phyloP scores from a whole-genome alignment of 192 early-diverging fungal genomes.

The Phlyctochytrium bullatum region DNA sequence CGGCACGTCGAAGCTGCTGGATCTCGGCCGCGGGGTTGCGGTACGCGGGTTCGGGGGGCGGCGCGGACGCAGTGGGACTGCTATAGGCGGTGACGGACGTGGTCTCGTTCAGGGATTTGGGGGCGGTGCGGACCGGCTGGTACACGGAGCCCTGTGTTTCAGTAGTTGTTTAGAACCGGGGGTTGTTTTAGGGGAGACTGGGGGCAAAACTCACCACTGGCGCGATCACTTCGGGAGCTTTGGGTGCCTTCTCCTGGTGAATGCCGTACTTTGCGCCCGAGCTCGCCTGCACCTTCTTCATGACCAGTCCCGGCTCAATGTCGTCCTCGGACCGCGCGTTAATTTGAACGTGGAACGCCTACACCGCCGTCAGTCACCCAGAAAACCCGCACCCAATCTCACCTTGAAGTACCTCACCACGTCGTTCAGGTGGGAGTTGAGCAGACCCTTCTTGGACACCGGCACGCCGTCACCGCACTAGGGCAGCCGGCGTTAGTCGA shows the following conservation, averaged over 20 bases:
- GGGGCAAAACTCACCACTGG: conserved; percentile 32
- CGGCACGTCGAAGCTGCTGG: not conserved
- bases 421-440: conserved; percentile 78
- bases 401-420: conserved; percentile 78
- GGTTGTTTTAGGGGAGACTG: not conserved
- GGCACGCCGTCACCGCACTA: conserved; percentile 93
- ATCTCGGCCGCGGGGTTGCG: conserved; percentile 10
- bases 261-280: conserved; percentile 90
- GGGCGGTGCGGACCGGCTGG: conserved; percentile 32
- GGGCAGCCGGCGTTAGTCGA: too few relatives aligned
- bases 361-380: not conserved
- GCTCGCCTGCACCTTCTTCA: conserved; percentile 77
- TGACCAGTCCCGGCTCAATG: conserved; percentile 77
- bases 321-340: conserved; percentile 80
- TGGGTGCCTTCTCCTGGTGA: conserved; percentile 48
- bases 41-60: not conserved
- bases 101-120: conserved; percentile 20
- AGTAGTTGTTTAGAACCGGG: not conserved
- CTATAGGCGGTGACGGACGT: conserved; percentile 12
- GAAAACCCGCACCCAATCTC: conserved; percentile 15
- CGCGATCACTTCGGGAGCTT: conserved; percentile 3
- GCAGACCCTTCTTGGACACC: conserved; percentile 84
- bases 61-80: conserved; percentile 7
- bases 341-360: conserved; percentile 85
- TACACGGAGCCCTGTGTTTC: conserved; percentile 22